These are phyloP conservation scores for Penicillium sp. DNA, from an alignment of 2,329 filamentous ascomycete genomes.

Conservation along the genomic window DNA sequence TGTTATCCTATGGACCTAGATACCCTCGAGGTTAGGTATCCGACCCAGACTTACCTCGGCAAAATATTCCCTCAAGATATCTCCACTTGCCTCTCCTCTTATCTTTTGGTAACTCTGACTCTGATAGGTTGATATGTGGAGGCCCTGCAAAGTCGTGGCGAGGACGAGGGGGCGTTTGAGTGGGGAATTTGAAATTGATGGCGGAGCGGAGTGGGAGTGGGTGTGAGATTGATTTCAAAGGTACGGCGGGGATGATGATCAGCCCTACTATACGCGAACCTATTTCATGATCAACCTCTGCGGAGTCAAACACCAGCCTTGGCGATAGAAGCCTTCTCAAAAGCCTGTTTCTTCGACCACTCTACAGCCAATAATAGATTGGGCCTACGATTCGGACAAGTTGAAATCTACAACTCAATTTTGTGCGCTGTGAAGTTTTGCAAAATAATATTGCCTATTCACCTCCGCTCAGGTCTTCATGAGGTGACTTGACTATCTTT, in stretches of 20 bases:
- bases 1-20: not conserved
- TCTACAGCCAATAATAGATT: not conserved
- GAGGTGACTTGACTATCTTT: not conserved
- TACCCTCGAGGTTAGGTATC: not conserved
- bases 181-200: slow-evolving; percentile 2
- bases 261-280: not conserved
- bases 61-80: not conserved
- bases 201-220: not conserved
- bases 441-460: too few species aligned
- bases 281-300: not conserved
- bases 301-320: not conserved
- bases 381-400: not conserved
- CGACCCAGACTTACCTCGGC: too few species aligned
- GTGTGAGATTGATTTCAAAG: not conserved
- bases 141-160: not conserved
- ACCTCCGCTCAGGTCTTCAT: too few species aligned
- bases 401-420: not conserved
- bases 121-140: not conserved
- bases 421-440: not conserved
- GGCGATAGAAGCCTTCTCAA: not conserved
- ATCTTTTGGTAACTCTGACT: too few species aligned
- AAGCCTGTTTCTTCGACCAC: not conserved
- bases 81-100: too few species aligned
- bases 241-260: not conserved
- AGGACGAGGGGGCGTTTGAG: not conserved